Conservation (phyloP, 352 stramenopile species). For the Globisporangium mamillatum region DNA sequence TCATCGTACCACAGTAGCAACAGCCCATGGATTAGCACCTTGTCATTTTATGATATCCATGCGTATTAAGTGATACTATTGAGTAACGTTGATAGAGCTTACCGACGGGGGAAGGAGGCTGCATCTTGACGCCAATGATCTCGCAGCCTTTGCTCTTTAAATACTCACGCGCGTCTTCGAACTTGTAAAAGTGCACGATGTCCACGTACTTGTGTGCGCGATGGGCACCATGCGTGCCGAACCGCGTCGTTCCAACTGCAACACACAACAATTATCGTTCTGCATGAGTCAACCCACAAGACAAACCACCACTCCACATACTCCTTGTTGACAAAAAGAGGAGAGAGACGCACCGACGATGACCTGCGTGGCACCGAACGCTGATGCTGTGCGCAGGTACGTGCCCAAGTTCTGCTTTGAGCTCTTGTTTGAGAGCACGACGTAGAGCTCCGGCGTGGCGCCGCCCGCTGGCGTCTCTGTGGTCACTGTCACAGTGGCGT, state of each 20-base stretch:
- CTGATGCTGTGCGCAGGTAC: slow-evolving; percentile 70
- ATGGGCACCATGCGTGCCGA: slow-evolving; percentile 73
- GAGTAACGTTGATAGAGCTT: not conserved
- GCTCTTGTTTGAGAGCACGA: slow-evolving; percentile 73
- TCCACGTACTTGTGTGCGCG: slow-evolving; percentile 82
- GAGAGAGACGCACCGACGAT: slow-evolving; percentile 50
- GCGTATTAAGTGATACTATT: not conserved
- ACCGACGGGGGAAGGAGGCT: slow-evolving; percentile 5
- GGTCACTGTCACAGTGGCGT: not conserved
- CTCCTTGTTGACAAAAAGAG: not conserved
- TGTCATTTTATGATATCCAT: not conserved
- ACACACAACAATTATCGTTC: not conserved
- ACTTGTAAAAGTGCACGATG: slow-evolving; percentile 70
- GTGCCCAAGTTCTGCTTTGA: slow-evolving; percentile 76
- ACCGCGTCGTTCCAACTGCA: slow-evolving; percentile 70
- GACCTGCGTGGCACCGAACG: slow-evolving; percentile 70
- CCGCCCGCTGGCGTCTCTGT: not conserved
- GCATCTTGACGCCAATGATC: slow-evolving; percentile 49
- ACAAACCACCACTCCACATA: not conserved
- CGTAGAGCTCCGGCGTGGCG: slow-evolving; percentile 41
- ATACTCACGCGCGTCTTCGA: slow-evolving; percentile 52
- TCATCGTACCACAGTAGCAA: not conserved
- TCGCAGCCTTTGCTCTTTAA: slow-evolving; percentile 53
- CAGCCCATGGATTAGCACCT: not conserved
- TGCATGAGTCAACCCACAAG: slow-evolving; percentile 4